phyloP scores from a whole-genome alignment of 192 early-diverging fungal species.

The Backusella westeae region DNA sequence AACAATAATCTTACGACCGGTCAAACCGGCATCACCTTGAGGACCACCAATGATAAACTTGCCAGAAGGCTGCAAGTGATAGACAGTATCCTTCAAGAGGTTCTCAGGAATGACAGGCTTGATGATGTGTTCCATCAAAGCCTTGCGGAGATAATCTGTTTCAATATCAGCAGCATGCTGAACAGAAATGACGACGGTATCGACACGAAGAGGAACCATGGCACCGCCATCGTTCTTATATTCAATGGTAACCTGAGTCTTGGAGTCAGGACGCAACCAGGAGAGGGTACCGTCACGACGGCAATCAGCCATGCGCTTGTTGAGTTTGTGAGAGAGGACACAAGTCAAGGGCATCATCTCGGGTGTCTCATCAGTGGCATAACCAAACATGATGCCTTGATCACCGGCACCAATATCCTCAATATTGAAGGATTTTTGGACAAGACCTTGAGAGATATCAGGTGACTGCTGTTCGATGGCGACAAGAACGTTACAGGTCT shows the following conservation, averaged over 20 bases:
- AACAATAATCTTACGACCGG: conserved; percentile 62
- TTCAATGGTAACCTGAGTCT: conserved; percentile 99
- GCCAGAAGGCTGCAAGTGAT: conserved; percentile 98
- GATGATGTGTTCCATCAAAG: conserved; percentile 92
- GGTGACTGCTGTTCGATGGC: conserved; percentile 99
- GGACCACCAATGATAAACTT: conserved; percentile 99
- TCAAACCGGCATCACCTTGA: conserved; percentile 99
- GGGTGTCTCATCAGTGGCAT: conserved; percentile 98
- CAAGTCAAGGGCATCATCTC: conserved; percentile 98
- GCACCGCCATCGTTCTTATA: conserved; percentile 96
- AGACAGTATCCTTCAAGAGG: conserved; percentile 87
- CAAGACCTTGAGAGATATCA: conserved; percentile 97
- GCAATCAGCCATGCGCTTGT: conserved; percentile 93
- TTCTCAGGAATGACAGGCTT: conserved; percentile 90
- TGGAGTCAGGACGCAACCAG: conserved; percentile 98
- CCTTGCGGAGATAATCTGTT: conserved; percentile 79
- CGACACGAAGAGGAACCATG: conserved; percentile 91
- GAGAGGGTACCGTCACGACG: conserved; percentile 86
- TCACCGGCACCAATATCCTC: conserved; percentile 99
- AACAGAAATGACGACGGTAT: conserved; percentile 96
- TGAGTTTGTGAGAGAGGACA: conserved; percentile 95
- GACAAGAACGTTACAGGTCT: conserved; percentile 99
- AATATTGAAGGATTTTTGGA: conserved; percentile 86
- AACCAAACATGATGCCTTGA: conserved; percentile 94
- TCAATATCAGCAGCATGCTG: conserved; percentile 92